phyloP scores from a whole-genome alignment of 1,284 basidiomycete species.

The Ceratobasidium sp. region DNA sequence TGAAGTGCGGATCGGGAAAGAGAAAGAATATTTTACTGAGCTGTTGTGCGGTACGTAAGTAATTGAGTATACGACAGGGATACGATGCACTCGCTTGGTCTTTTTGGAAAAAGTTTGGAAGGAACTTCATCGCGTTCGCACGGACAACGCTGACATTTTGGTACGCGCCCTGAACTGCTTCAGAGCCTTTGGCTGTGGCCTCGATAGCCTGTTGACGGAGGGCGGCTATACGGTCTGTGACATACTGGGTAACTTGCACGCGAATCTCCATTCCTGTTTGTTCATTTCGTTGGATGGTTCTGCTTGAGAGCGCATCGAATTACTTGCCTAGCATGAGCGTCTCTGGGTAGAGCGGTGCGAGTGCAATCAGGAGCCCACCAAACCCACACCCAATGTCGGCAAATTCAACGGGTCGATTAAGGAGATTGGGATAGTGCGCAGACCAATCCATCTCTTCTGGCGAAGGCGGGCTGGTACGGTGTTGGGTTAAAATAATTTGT shows the following conservation, averaged over 20 bases:
- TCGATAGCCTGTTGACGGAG: slow-evolving; percentile 59
- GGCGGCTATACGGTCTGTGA: slow-evolving; percentile 91
- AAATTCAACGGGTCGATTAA: slow-evolving; percentile 74
- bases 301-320: neutral
- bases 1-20: slow-evolving; percentile 99
- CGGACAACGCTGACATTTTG: slow-evolving; percentile 94
- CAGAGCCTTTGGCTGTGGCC: slow-evolving; percentile 33
- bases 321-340: slow-evolving; percentile 91
- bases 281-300: slow-evolving; percentile 16
- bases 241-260: slow-evolving; percentile 95
- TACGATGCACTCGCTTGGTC: slow-evolving; percentile 62
- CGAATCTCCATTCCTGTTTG: slow-evolving; percentile 97
- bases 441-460: slow-evolving; percentile 86
- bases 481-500: neutral
- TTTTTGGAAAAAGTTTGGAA: slow-evolving; percentile 95
- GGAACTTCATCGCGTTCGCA: slow-evolving; percentile 98
- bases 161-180: slow-evolving; percentile 50
- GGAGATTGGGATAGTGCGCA: slow-evolving; percentile 81
- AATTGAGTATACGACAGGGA: neutral
- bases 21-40: slow-evolving; percentile 95
- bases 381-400: slow-evolving; percentile 99
- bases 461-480: slow-evolving; percentile 65
- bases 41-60: slow-evolving; percentile 43
- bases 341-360: slow-evolving; percentile 92
- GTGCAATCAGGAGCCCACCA: slow-evolving; percentile 88